phyloP scores from a whole-genome alignment of 805 yeast genomes.

The Lipomyces starkeyi region DNA sequence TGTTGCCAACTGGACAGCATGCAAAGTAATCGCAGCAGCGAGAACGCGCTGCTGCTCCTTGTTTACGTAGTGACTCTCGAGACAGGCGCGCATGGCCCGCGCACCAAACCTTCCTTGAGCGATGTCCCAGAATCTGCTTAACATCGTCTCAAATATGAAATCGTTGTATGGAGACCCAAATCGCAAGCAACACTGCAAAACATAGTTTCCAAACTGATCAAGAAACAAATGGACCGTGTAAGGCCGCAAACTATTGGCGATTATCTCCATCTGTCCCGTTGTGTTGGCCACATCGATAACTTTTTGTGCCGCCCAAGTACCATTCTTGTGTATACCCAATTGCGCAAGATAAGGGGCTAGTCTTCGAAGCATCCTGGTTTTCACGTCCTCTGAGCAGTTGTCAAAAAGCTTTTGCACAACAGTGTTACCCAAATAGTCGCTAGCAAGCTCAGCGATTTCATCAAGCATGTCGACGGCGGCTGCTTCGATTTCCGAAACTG shows the following conservation, averaged over 20 bases:
- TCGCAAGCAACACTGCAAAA: constrained; percentile 89
- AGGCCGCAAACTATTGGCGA: constrained; percentile 74
- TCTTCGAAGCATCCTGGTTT: constrained; percentile 78
- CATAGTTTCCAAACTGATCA: constrained; percentile 97
- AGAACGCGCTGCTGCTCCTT: constrained; percentile 72
- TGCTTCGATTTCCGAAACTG: constrained; percentile 74
- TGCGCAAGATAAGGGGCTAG: constrained; percentile 83
- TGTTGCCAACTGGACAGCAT: constrained; percentile 77
- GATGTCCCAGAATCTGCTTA: constrained; percentile 77
- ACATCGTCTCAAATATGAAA: constrained; percentile 82
- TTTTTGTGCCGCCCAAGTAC: constrained; percentile 99
- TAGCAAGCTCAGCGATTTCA: constrained; percentile 87
- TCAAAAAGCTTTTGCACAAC: constrained; percentile 91
- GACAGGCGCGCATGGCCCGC: constrained; percentile 89
- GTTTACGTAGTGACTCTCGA: constrained; percentile 76
- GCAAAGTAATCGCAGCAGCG: constrained; percentile 76
- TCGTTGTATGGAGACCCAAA: constrained; percentile 89
- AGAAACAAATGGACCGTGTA: constrained; percentile 84
- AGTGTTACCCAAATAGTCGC: constrained; percentile 94
- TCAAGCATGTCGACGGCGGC: constrained; percentile 81
- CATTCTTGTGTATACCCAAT: constrained; percentile 94
- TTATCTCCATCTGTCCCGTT: constrained; percentile 65
- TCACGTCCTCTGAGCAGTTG: constrained; percentile 68
- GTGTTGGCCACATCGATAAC: constrained; percentile 77
- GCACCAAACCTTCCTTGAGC: constrained; percentile 93